Percentiles rank a stretch among this genome's conserved stretches.
These are phyloP conservation scores for Castanospermum australe DNA, from an alignment of 306 rosid genomes.

Conservation along the genomic window DNA sequence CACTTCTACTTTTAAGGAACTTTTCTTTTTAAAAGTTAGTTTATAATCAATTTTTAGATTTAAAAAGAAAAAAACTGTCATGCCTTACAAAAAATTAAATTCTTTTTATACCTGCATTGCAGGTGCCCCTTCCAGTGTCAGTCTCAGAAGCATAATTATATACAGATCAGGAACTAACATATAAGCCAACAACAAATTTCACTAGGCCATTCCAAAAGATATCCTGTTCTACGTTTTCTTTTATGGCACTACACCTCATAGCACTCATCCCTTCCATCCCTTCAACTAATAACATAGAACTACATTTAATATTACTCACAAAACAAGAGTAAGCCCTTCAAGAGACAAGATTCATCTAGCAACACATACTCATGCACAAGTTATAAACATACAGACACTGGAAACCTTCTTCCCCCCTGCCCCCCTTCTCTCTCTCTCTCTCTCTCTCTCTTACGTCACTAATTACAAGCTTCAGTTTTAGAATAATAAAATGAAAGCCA, in stretches of 20 bases:
- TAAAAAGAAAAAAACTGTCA: too few species aligned
- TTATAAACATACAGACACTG: background rate
- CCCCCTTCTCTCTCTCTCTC: background rate
- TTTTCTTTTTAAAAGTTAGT: too few species aligned
- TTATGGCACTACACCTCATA: background rate
- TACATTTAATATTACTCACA: background rate
- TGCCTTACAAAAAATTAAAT: too few species aligned
- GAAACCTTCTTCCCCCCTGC: background rate
- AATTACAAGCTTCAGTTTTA: background rate
- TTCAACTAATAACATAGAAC: background rate
- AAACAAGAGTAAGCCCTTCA: background rate
- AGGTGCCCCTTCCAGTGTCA: too few species aligned
- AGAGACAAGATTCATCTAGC: background rate
- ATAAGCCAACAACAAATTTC: background rate
- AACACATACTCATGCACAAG: background rate
- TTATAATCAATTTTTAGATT: too few species aligned
- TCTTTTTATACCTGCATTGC: too few species aligned
- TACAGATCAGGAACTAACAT: too few species aligned
- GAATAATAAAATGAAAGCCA: background rate
- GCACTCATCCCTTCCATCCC: background rate
- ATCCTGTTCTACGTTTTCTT: background rate
- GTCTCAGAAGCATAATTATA: background rate
- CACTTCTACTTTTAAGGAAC: too few species aligned
- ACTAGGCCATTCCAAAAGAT: background rate
- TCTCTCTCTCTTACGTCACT: background rate